Conservation (phyloP, 768 basidiomycete genomes). For the Auriscalpium microsporum region DNA sequence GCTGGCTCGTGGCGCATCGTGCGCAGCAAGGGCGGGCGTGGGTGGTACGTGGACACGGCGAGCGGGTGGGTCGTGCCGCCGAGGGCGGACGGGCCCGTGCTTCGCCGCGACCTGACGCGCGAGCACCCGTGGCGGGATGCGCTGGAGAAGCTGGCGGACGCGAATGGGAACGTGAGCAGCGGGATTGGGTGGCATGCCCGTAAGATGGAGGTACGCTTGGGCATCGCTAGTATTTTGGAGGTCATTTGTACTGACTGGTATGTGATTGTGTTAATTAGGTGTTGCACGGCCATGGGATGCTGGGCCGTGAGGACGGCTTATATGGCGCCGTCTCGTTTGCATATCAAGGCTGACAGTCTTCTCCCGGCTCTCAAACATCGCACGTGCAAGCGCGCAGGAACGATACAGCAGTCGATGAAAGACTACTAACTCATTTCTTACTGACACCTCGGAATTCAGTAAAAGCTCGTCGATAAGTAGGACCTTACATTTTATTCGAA, state of each 20-base stretch:
- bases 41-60: conserved; percentile 91
- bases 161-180: conserved; percentile 84
- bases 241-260: background rate
- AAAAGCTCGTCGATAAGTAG: too few species aligned
- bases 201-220: conserved; percentile 54
- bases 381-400: too few species aligned
- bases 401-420: too few species aligned
- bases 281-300: conserved; percentile 81
- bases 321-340: conserved; percentile 94
- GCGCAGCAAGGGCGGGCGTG: conserved; percentile 86
- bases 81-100: conserved; percentile 28
- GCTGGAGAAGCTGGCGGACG: conserved; percentile 63
- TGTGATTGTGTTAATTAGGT: conserved; percentile 27
- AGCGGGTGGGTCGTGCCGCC: conserved; percentile 64
- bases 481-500: too few species aligned
- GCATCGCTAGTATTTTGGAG: background rate
- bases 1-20: conserved; percentile 84
- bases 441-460: too few species aligned
- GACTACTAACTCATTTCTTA: too few species aligned
- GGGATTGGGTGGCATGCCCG: conserved; percentile 92
- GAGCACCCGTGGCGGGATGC: conserved; percentile 65
- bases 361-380: background rate
- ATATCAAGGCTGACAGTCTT: conserved; percentile 65
- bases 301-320: conserved; percentile 87
- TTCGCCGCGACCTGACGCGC: conserved; percentile 29